phyloP scores from a whole-genome alignment of 1,139 yeast genomes.

The Scheffersomyces parashehatae region DNA sequence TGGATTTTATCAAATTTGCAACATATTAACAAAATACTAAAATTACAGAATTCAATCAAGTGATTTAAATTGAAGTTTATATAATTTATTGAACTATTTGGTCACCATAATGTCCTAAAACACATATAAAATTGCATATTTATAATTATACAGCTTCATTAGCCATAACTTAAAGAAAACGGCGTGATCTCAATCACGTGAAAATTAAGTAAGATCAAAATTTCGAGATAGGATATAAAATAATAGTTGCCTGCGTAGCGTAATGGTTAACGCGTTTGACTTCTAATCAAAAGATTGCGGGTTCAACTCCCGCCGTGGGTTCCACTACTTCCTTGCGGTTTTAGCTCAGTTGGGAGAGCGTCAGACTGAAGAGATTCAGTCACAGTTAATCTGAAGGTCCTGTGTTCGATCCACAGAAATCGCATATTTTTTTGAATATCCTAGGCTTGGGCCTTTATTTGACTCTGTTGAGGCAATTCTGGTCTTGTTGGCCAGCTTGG shows the following conservation, averaged over 20 bases:
- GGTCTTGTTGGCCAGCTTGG: too few relatives aligned
- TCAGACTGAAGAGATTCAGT: constrained; percentile 67
- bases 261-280: constrained; percentile 50
- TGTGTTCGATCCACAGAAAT: constrained; percentile 52
- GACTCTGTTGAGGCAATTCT: too few relatives aligned
- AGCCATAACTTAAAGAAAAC: too few relatives aligned
- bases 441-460: neutral
- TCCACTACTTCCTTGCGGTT: constrained; percentile 27
- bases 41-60: too few relatives aligned
- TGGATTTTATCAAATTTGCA: too few relatives aligned
- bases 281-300: constrained; percentile 49
- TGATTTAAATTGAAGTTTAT: too few relatives aligned
- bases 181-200: neutral
- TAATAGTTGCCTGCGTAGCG: constrained; percentile 25
- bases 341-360: constrained; percentile 90
- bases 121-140: too few relatives aligned
- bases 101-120: too few relatives aligned
- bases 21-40: too few relatives aligned
- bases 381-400: constrained; percentile 52
- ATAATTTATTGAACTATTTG: too few relatives aligned
- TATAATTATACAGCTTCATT: too few relatives aligned
- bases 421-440: constrained; percentile 10
- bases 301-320: constrained; percentile 51
- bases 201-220: neutral
- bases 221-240: too few relatives aligned